Base-by-base conservation (phyloP, 768 basidiomycete genomes). In the Rhizopogon sp. region DNA sequence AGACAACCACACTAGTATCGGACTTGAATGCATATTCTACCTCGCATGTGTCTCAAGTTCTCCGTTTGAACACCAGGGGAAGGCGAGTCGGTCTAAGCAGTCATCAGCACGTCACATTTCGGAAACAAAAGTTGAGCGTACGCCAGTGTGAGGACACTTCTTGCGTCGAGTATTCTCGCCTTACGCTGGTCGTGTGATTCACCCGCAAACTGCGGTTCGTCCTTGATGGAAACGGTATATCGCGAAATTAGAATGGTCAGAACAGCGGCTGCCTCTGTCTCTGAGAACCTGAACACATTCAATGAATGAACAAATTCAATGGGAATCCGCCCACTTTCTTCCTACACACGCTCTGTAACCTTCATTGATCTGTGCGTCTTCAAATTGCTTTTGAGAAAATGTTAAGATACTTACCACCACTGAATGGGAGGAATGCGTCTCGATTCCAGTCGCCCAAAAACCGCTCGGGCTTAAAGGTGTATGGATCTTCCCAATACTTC, bases 371-470 rank as follows among this genome's bases (percentile, higher is more conserved):
- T 11, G 16, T 9, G 5, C 7, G 6, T 40, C 31, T 16, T 51
- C 43, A 53, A 39, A n/a, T 41, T 33, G n/a, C 49, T 25, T 47
- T 49, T 46, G 47, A 29, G 13, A 43, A 17, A 14, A 20, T 14
- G 7, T 17, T 9, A 5, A 9, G n/a, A n/a, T 20, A 56, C 66
- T 53, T 52, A 70, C 79, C 79, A 43, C 64, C 69, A 52, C 76
- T 79, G 61, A 82, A 82, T 3, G 81, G 79, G 28, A 79, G 39
- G 60, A 81, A 82, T 0, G 81, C 82, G 59, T 82, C 80, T 37
- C 74, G 70, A 20, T 77, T 74, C 75, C 78, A 83, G 45, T 81
- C 76, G 37, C 70, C 72, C n/a, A 81, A 64, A 69, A 82, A 82
- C 6, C 81, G 73, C 28, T 72, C 70, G 0, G 74, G 74, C 20